These are phyloP conservation scores for Chlorella vulgaris DNA, from an alignment of 139 green algal species.

Conservation along the genomic window DNA sequence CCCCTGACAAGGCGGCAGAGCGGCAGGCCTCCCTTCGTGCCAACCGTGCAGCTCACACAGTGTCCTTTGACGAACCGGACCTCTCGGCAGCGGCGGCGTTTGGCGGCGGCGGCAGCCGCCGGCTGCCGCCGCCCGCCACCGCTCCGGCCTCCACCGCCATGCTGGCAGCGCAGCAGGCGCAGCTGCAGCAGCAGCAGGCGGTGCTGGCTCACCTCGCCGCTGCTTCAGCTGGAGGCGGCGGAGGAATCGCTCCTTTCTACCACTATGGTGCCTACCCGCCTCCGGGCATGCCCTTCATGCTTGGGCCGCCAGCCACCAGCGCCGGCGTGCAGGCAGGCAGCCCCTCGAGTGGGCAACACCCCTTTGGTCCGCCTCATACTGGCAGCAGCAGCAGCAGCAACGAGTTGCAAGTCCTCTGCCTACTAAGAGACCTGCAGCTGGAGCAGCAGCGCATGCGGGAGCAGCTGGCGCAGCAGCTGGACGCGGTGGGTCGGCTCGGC, in stretches of 20 bases:
- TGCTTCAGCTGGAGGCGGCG: background rate
- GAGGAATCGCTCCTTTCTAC: background rate
- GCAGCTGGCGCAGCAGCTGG: background rate
- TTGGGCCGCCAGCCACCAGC: background rate
- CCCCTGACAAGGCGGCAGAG: slow-evolving; percentile 21
- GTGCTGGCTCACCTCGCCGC: background rate
- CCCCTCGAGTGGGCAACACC: no score
- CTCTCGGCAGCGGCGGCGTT: no score
- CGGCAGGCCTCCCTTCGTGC: background rate
- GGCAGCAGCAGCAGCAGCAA: background rate
- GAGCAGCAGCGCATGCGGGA: slow-evolving; percentile 6
- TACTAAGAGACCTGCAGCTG: slow-evolving; percentile 17
- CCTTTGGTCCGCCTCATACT: background rate
- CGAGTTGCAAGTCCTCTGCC: background rate
- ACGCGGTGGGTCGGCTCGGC: background rate
- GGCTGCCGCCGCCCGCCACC: background rate
- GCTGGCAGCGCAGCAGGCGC: no score
- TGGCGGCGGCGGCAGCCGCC: no score
- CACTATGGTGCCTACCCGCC: background rate
- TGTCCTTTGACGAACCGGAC: no score
- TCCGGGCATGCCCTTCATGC: background rate
- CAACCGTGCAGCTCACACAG: background rate
- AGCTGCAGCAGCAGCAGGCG: background rate
- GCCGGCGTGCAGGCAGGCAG: background rate
- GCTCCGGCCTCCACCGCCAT: background rate